Evolutionary conservation across 179 eudicot genomes (phyloP).

Genomic region (Pouteria campechiana): DNA sequence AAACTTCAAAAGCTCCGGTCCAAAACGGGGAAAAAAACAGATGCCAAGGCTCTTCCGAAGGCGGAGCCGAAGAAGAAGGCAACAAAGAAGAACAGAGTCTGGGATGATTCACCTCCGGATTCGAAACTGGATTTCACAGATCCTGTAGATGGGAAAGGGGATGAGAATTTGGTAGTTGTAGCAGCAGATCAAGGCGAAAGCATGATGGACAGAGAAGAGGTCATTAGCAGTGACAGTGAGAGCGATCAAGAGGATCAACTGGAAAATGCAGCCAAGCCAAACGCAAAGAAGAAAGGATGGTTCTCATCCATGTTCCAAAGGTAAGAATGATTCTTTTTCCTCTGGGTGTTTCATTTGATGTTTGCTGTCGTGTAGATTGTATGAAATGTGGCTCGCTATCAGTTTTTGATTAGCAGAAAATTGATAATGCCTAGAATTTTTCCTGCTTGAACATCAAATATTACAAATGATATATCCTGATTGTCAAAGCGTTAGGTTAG

Average conservation of each 20-base stretch:
- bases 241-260: conserved; percentile 51
- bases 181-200: conserved; percentile 67
- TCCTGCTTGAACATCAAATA: too few species aligned
- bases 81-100: conserved; percentile 78
- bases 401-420: too few species aligned
- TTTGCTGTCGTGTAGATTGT: too few species aligned
- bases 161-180: conserved; percentile 35
- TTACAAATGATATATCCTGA: too few species aligned
- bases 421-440: too few species aligned
- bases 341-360: too few species aligned
- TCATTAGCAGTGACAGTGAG: conserved; percentile 75
- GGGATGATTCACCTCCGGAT: conserved; percentile 68
- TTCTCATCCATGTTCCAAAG: conserved; percentile 91
- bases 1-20: conserved; percentile 67
- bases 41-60: conserved; percentile 36
- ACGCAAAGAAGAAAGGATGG: conserved; percentile 76
- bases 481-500: too few species aligned
- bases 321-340: conserved; percentile 22
- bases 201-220: conserved; percentile 95
- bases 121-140: conserved; percentile 82
- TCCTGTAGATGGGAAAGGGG: conserved; percentile 56
- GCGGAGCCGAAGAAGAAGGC: conserved; percentile 60
- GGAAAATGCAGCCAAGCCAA: conserved; percentile 32
- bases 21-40: conserved; percentile 70
- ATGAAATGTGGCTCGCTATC: too few species aligned